Conservation (phyloP, 306 rosid genomes). For the Argentina anserina region DNA sequence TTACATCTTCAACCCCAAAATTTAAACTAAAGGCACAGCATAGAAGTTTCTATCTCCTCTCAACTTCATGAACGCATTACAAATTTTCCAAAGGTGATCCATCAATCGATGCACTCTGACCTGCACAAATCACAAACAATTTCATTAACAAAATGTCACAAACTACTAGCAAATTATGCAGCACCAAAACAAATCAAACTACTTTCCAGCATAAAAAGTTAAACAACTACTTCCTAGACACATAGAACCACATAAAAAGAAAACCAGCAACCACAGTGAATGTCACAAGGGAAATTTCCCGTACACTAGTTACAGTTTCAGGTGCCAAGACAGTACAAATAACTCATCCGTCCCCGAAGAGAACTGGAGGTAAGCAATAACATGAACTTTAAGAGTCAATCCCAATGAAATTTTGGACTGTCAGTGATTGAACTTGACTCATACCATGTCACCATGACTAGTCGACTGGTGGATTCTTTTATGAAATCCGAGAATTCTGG, state of each 20-base stretch:
- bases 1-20: neutral
- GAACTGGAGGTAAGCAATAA: neutral
- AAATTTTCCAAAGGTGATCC: too few relatives aligned
- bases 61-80: neutral
- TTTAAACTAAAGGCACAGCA: neutral
- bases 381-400: neutral
- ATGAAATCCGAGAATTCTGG: neutral
- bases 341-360: neutral
- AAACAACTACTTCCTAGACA: neutral
- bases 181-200: neutral
- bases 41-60: neutral
- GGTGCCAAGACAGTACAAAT: neutral
- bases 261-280: neutral
- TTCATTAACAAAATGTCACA: neutral
- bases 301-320: neutral
- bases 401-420: neutral
- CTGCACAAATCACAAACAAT: conserved; percentile 10
- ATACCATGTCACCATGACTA: neutral
- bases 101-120: neutral
- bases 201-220: neutral
- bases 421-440: neutral
- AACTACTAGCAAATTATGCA: neutral
- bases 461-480: neutral
- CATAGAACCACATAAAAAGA: neutral
- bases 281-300: neutral